Conservation (phyloP, 768 basidiomycete genomes). For the Lactarius sanguifluus region DNA sequence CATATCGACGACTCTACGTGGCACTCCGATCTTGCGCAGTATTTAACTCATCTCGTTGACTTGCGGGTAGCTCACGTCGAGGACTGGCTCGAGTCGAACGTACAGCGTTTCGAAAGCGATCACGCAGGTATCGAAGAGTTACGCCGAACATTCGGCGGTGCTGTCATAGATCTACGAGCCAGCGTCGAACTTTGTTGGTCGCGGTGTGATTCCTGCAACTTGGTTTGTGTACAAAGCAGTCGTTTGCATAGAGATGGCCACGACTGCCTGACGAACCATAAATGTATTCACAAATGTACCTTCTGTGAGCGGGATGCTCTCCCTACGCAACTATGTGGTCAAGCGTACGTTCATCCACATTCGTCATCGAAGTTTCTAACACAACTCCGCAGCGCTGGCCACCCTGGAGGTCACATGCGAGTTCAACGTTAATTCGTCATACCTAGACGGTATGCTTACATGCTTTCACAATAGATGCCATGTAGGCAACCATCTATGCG, state of each 20-base stretch:
- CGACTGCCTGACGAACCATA: not conserved
- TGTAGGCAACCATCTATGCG: constrained; percentile 47
- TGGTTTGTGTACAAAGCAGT: not conserved
- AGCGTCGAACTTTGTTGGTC: not conserved
- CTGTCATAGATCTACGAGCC: not conserved
- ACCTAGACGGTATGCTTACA: not conserved
- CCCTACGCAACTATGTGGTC: not conserved
- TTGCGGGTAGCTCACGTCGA: not conserved
- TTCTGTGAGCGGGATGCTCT: not conserved
- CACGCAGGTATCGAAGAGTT: not conserved
- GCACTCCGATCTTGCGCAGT: not conserved
- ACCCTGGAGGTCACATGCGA: constrained; percentile 46
- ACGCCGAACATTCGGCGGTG: not conserved
- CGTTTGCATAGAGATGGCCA: not conserved
- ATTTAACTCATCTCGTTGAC: not conserved
- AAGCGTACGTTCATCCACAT: not conserved
- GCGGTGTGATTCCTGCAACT: not conserved
- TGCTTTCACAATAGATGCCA: constrained; percentile 44
- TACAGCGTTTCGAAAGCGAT: not conserved
- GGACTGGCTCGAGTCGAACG: not conserved
- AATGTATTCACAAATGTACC: not conserved
- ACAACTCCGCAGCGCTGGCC: not conserved
- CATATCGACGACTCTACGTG: not conserved
- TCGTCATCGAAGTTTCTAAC: not conserved
- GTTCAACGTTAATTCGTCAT: not conserved